Percentiles rank a stretch among this genome's conserved stretches.
Evolutionary conservation across 306 rosid species (phyloP).

Genomic region (Luffa aegyptiaca): DNA sequence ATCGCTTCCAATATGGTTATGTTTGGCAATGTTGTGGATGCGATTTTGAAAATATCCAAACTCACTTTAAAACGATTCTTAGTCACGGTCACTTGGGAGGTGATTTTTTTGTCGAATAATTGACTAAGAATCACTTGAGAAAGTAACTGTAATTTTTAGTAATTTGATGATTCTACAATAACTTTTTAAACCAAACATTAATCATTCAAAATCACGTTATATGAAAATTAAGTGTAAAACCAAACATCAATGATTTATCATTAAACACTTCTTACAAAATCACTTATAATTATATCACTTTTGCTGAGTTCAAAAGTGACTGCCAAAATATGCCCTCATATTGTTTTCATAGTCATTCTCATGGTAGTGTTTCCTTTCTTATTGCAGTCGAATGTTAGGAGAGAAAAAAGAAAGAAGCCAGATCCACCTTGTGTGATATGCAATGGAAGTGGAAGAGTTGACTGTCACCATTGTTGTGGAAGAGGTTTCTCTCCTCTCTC

Average conservation of each 20-base stretch:
- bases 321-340: not conserved
- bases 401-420: constrained; percentile 45
- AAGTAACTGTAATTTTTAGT: not conserved
- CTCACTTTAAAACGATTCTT: not conserved
- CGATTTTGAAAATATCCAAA: not conserved
- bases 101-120: not conserved
- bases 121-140: not conserved
- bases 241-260: not conserved
- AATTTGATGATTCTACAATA: not conserved
- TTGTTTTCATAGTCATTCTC: not conserved
- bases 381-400: constrained; percentile 59
- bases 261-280: not conserved
- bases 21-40: not conserved
- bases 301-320: too few species aligned
- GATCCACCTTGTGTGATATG: constrained; percentile 77
- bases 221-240: not conserved
- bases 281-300: not conserved
- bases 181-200: not conserved
- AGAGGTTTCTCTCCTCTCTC: constrained; percentile 27
- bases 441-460: constrained; percentile 67
- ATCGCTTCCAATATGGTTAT: not conserved
- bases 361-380: not conserved
- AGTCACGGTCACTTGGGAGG: not conserved
- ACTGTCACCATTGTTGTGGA: constrained; percentile 59
- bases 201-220: not conserved